Percentiles rank a stretch among this genome's conserved stretches.
phyloP scores from a whole-genome alignment of 345 rosid species.

The Rhizophora mangle region DNA sequence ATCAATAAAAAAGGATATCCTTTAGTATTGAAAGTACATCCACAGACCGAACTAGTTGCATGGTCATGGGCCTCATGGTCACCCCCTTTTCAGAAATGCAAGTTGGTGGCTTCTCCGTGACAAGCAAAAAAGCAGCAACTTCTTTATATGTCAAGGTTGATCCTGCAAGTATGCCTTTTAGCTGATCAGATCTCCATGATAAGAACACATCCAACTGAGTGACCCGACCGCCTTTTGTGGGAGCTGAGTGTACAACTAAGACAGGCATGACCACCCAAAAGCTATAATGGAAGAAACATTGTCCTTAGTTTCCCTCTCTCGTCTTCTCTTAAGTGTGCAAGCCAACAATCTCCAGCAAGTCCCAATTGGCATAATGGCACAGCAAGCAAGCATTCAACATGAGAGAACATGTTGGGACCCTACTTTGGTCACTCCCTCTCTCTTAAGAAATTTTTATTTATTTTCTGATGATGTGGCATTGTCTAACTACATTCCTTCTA shows the following conservation, averaged over 20 bases:
- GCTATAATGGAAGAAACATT: constrained; percentile 18
- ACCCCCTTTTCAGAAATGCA: constrained; percentile 17
- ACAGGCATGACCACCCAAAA: constrained; percentile 32
- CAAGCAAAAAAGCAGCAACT: constrained; percentile 19
- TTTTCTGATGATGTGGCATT: constrained; percentile 36
- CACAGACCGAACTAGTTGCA: too few species aligned
- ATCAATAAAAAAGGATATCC: neutral
- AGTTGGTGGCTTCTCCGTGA: constrained; percentile 20
- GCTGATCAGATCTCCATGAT: constrained; percentile 39
- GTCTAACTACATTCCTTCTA: constrained; percentile 25
- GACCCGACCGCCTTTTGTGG: constrained; percentile 53
- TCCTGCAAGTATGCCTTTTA: constrained; percentile 27
- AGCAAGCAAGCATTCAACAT: constrained; percentile 31
- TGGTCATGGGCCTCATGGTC: constrained; percentile 3
- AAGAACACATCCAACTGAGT: constrained; percentile 25
- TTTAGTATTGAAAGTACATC: too few species aligned
- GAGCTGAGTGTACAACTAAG: constrained; percentile 55
- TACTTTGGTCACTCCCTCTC: constrained; percentile 19
- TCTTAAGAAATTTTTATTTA: constrained; percentile 11
- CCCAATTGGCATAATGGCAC: constrained; percentile 37
- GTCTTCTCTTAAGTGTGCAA: constrained; percentile 19
- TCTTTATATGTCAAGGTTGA: constrained; percentile 8
- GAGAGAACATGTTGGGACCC: constrained; percentile 33
- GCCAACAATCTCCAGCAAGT: constrained; percentile 18
- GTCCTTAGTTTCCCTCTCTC: constrained; percentile 5